Conservation (phyloP, 345 rosid genomes). For the Murraya koenigii region DNA sequence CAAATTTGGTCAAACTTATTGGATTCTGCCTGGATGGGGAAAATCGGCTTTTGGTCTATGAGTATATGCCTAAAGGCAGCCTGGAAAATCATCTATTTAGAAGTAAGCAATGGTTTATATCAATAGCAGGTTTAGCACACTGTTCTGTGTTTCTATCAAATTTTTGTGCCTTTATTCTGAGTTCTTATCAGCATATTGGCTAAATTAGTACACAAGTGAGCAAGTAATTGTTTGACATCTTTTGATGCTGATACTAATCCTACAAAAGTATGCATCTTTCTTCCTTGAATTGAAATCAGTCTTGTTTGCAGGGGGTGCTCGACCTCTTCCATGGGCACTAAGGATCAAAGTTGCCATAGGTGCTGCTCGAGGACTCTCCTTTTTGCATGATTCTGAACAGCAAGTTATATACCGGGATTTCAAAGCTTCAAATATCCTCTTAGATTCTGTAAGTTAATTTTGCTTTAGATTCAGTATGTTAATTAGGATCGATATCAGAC, state of each 20-base stretch:
- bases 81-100: slow-evolving; percentile 69
- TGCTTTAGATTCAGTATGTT: slow-evolving; percentile 48
- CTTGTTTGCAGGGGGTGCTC: slow-evolving; percentile 42
- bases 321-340: slow-evolving; percentile 61
- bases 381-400: slow-evolving; percentile 63
- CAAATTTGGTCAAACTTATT: slow-evolving; percentile 69
- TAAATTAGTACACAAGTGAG: not conserved
- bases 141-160: not conserved
- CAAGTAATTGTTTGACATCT: not conserved
- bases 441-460: slow-evolving; percentile 55
- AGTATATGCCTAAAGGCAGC: slow-evolving; percentile 76
- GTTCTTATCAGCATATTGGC: not conserved
- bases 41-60: slow-evolving; percentile 78
- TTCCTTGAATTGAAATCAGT: not conserved
- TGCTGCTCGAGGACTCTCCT: slow-evolving; percentile 77
- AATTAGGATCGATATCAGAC: not conserved
- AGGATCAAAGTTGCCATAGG: slow-evolving; percentile 68
- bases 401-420: slow-evolving; percentile 83
- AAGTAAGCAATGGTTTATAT: slow-evolving; percentile 40
- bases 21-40: slow-evolving; percentile 70
- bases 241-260: not conserved
- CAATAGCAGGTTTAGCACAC: not conserved
- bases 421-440: slow-evolving; percentile 74
- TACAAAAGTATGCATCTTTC: not conserved
- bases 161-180: not conserved